Evolutionary conservation across 1,284 basidiomycete genomes (phyloP), one percentile per base, ranked within the genome.

Genomic region (Boletus albobrunnescens): DNA sequence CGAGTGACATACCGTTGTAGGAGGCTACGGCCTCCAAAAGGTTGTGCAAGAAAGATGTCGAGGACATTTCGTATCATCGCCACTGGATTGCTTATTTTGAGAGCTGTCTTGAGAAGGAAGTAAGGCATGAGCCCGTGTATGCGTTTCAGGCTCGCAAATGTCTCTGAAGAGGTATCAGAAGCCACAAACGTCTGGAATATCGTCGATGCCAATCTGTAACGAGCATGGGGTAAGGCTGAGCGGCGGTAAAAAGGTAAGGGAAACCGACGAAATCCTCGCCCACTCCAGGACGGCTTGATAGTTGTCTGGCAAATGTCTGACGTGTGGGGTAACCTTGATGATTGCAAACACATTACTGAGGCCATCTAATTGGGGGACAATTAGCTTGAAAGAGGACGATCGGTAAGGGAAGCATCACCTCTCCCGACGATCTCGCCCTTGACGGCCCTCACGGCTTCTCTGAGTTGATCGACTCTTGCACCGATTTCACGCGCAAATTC

Each of bases 81-180:
- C 56, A 99, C 87, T 1, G 95, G 95, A 67, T 98, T 99, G 47
- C 91, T 95, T 55, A 99, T 90, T 66, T 83, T 88, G 52, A 99
- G 72, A 16, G 94, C 88, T 6, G 91, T 80, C 65, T 94, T 95
- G 51, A 99, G 80, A 73, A 98, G 84, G 63, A 98, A 93, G 70
- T 99, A 99, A 3, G 95, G 95, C 92, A 99, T 97, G 49, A 97
- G 73, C 1, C 91, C 91, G 64, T 99, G 96, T 46, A 97, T 81
- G 35, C 94, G 81, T 71, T 98, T 99, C 53, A 99, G 71, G 52
- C 83, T 79, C 1, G 89, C 78, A 55, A 98, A 87, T 11, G 84
- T 87, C 57, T 96, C 90, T 4, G 94, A 95, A 10, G 94, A 89
- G 49, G 85, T 87, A 68, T 99, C 95, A 13, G 91, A 82, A 1